Conservation (phyloP, 2,329 filamentous ascomycete genomes). For the Simplicillium aogashimaense region DNA sequence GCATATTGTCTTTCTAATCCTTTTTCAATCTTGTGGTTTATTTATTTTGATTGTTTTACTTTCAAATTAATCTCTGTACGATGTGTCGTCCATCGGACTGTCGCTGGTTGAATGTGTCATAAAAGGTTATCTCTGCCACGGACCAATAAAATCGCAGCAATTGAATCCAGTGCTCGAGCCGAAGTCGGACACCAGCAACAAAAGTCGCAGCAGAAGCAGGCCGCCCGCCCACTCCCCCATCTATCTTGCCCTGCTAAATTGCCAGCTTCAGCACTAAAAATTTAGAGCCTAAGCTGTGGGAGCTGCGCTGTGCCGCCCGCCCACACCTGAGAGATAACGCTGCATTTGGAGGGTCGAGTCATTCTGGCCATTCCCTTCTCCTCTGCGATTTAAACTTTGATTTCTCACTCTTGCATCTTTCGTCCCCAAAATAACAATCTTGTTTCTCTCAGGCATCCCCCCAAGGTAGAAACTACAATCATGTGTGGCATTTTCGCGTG, state of each 20-base stretch:
- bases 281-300: neutral
- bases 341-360: slow-evolving; percentile 4
- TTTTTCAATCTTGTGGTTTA: neutral
- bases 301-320: no score
- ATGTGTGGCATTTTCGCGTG: slow-evolving; percentile 99
- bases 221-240: no score
- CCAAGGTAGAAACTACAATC: slow-evolving; percentile 28
- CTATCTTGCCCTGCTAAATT: no score
- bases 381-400: neutral
- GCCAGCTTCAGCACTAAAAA: no score
- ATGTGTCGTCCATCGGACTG: no score
- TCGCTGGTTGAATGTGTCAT: no score
- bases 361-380: neutral
- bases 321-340: neutral
- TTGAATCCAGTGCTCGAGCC: neutral
- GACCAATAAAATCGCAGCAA: neutral
- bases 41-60: neutral
- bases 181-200: neutral
- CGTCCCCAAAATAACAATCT: slow-evolving; percentile 2
- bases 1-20: neutral
- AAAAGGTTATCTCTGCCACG: neutral
- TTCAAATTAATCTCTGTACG: neutral
- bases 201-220: neutral
- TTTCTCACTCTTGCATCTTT: slow-evolving; percentile 9
- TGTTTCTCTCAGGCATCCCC: slow-evolving; percentile 2